Evolutionary conservation across 2,329 filamentous ascomycete genomes (phyloP).

Genomic region (Celoporthe dispersa): DNA sequence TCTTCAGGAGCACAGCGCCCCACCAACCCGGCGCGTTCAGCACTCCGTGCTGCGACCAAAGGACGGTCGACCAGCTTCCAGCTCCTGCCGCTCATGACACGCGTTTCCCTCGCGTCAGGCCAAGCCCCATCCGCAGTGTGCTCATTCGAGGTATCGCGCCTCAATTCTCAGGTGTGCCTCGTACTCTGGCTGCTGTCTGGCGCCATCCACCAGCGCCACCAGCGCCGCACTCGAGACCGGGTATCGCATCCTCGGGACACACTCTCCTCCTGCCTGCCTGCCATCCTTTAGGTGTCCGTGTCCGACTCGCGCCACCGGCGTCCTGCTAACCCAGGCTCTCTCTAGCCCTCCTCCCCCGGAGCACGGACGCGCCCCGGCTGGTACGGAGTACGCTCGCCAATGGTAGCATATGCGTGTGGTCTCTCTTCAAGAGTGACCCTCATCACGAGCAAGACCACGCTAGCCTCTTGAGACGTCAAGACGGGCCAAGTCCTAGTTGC

Average conservation of each 20-base stretch:
- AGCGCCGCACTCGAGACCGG: neutral
- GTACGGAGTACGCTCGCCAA: neutral
- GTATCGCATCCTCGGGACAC: slow-evolving; percentile 7
- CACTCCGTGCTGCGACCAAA: slow-evolving; percentile 9
- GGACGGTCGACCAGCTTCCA: slow-evolving; percentile 6
- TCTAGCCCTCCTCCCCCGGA: neutral
- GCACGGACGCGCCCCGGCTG: neutral
- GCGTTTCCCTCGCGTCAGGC: slow-evolving; percentile 27
- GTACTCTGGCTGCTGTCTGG: neutral
- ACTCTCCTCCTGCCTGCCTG: neutral
- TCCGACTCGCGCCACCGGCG: slow-evolving; percentile 2
- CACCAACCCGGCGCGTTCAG: slow-evolving; percentile 23
- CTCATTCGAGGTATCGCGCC: slow-evolving; percentile 10
- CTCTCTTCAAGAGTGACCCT: neutral
- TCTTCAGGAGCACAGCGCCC: slow-evolving; percentile 17
- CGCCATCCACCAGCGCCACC: slow-evolving; percentile 7
- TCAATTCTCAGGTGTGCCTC: slow-evolving; percentile 1
- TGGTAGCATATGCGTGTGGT: neutral
- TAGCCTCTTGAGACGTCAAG: neutral
- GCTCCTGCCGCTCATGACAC: slow-evolving; percentile 16
- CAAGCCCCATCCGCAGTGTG: slow-evolving; percentile 18
- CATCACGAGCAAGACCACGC: neutral
- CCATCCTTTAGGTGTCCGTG: neutral
- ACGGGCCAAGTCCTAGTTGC: neutral
- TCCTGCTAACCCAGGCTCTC: neutral